A percentile compares a stretch with the other conserved stretches of the same genome.
These are phyloP conservation scores for Cryptococcus maquisensis DNA, from an alignment of 1,284 basidiomycete genomes.

Conservation along the genomic window DNA sequence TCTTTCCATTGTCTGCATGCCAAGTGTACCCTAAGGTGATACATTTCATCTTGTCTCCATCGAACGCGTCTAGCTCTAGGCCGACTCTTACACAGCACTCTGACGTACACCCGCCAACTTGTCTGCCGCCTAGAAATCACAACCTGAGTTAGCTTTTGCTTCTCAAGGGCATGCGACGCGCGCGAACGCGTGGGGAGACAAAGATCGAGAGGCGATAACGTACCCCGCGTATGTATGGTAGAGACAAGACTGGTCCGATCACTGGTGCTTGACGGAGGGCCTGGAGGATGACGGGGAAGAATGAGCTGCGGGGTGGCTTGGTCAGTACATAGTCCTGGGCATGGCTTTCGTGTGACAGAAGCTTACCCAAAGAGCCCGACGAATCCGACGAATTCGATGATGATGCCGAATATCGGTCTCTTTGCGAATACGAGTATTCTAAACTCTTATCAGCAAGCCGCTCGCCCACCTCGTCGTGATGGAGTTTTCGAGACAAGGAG, in stretches of 20 bases:
- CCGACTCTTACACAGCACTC: constrained; percentile 39
- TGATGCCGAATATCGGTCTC: constrained; percentile 88
- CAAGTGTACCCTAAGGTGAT: too few species aligned
- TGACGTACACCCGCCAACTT: constrained; percentile 46
- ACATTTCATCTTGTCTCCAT: too few species aligned
- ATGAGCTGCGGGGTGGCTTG: constrained; percentile 63
- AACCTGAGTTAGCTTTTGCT: neutral
- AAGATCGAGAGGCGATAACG: constrained; percentile 21
- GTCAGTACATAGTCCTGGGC: neutral
- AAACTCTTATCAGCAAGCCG: neutral
- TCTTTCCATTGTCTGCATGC: too few species aligned
- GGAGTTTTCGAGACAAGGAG: neutral
- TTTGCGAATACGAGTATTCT: constrained; percentile 62
- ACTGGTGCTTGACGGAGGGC: constrained; percentile 93
- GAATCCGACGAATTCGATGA: constrained; percentile 93
- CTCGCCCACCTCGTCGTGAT: too few species aligned
- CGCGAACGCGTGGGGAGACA: too few species aligned
- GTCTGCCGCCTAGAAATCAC: constrained; percentile 38
- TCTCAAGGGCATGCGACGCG: too few species aligned
- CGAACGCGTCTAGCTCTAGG: neutral
- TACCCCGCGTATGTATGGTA: constrained; percentile 71
- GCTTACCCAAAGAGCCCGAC: constrained; percentile 94
- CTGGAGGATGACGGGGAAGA: constrained; percentile 97
- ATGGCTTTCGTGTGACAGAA: neutral
- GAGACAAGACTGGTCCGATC: constrained; percentile 76